These are phyloP conservation scores for Ceratocystis albifundus DNA, from an alignment of 2,329 filamentous ascomycete species.

Conservation along the genomic window DNA sequence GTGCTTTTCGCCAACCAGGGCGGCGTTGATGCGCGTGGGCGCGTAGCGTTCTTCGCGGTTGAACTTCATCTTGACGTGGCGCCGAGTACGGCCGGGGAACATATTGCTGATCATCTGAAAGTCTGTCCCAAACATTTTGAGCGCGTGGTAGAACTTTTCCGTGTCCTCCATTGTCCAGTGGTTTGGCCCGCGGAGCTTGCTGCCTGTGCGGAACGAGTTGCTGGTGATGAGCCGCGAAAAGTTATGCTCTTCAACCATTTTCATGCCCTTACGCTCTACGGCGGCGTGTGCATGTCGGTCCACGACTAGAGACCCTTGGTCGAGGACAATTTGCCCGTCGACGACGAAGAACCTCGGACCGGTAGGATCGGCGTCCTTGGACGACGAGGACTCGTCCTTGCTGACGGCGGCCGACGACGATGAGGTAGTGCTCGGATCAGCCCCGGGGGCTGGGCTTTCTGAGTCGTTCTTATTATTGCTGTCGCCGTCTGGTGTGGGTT, in stretches of 20 bases:
- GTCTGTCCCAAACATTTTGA: conserved; percentile 69
- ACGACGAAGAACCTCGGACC: conserved; percentile 52
- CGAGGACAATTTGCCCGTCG: conserved; percentile 60
- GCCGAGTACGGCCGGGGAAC: conserved; percentile 59
- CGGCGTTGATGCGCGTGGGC: conserved; percentile 50
- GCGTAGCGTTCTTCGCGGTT: conserved; percentile 63
- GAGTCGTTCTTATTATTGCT: conserved; percentile 27
- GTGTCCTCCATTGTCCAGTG: conserved; percentile 62
- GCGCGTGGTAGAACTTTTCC: conserved; percentile 61
- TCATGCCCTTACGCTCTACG: conserved; percentile 41
- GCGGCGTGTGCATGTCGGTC: conserved; percentile 55
- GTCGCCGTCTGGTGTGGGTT: conserved; percentile 31
- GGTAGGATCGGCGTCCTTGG: conserved; percentile 28
- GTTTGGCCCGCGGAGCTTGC: conserved; percentile 52
- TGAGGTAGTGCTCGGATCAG: conserved; percentile 18
- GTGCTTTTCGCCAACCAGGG: conserved; percentile 49
- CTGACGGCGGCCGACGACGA: neutral
- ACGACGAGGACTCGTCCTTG: too few species aligned
- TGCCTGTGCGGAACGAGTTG: conserved; percentile 49
- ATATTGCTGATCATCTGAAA: conserved; percentile 69
- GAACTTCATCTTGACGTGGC: conserved; percentile 72
- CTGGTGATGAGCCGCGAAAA: conserved; percentile 61
- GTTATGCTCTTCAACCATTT: conserved; percentile 65
- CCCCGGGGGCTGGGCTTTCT: conserved; percentile 14
- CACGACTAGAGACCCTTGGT: conserved; percentile 55